phyloP scores from a whole-genome alignment of 305 asterid genomes.

The Fraxinus latifolia region DNA sequence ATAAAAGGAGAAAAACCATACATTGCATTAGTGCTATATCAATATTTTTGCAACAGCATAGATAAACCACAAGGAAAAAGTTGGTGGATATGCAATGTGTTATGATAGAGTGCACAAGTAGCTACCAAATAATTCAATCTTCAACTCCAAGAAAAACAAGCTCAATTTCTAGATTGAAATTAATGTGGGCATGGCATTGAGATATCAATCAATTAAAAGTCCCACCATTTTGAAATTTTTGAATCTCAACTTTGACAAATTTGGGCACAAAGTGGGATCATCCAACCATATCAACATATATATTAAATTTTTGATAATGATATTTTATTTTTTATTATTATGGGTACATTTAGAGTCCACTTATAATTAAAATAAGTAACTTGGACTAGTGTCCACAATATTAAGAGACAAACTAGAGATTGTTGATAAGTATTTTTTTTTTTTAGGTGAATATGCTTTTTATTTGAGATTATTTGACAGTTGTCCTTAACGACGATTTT shows the following conservation, averaged over 20 bases:
- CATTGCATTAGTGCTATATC: not conserved
- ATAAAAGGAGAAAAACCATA: not conserved
- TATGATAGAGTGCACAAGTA: conserved; percentile 31
- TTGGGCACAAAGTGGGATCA: not conserved
- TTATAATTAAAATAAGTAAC: not conserved
- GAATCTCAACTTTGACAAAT: conserved; percentile 24
- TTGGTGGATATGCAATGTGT: conserved; percentile 15
- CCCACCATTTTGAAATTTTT: conserved; percentile 28
- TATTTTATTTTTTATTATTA: not conserved
- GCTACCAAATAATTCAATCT: conserved; percentile 28
- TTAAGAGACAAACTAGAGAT: conserved; percentile 14
- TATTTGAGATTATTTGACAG: not conserved
- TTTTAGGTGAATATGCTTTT: not conserved
- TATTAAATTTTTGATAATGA: not conserved
- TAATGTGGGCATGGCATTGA: conserved; percentile 20
- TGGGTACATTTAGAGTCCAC: not conserved
- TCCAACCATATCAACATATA: not conserved
- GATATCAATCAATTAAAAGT: conserved; percentile 12
- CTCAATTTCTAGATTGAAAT: conserved; percentile 17
- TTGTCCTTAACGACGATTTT: not conserved
- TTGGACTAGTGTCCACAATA: not conserved
- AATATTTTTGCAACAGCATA: not conserved
- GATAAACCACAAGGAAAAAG: not conserved
- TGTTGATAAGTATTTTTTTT: not conserved
- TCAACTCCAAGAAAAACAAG: not conserved